Evolutionary conservation across 805 yeast genomes (phyloP), one percentile per base, ranked within the genome.

Genomic region (Zygosaccharomyces siamensis): DNA sequence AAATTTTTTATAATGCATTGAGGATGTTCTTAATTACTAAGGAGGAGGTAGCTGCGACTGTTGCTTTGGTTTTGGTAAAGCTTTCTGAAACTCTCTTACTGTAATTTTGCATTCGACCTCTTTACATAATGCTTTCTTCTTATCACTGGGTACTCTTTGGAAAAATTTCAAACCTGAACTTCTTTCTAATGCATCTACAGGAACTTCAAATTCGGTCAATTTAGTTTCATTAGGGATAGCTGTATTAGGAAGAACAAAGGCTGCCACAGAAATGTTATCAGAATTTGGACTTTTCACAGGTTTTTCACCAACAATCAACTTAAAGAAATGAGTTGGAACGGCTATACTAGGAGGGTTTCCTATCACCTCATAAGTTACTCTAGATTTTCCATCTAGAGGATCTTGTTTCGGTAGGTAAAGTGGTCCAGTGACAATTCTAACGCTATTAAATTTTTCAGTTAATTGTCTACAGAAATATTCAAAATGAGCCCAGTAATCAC

Each of bases 401-500:
- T 81, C 79, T 51, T 72, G 72, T 56, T 83, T 83, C 5, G 99
- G 99, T 47, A 93, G 75, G 64, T 83, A 93, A 46, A 93, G 72
- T 1, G 99, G 97, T 1, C 99, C 99, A 0, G 98, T 93, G 62
- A 93, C 84, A 32, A 93, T 76, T 55, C 97, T 75, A 10, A 93
- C 96, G 42, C 81, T 76, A 43, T 77, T 78, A 66, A 86, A 93
- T 45, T 74, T 72, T n/a, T 70, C 60, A 4, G 96, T 86, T 53
- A 92, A 75, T 47, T 87, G 75, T 53, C 99, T 76, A 40, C 84
- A 80, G 64, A 93, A 93, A 60, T 86, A 86, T 68, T 93, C 99
- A 51, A 93, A 80, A 66, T 89, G 96, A 0, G 98, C 95, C 99
- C 99, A 93, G 66, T 93, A 86, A 65, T 93, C 98, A 59, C 99